A percentile compares a stretch with the other conserved stretches of the same genome.
Conservation (phyloP, 306 rosid genomes). For the Sicyos baderoa region DNA sequence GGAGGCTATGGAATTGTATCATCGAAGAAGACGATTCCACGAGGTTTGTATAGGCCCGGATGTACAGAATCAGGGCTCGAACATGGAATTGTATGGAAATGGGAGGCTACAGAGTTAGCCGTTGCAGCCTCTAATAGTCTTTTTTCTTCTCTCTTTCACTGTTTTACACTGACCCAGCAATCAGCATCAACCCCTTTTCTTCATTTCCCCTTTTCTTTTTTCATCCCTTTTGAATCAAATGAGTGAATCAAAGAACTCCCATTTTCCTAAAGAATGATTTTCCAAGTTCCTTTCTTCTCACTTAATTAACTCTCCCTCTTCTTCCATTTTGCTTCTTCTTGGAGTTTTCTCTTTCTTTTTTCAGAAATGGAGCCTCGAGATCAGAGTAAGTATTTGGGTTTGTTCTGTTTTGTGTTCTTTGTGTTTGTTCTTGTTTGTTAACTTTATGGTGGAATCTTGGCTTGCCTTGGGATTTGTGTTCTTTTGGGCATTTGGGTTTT, state of each 20-base stretch:
- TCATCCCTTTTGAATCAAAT: not conserved
- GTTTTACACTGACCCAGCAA: too few species aligned
- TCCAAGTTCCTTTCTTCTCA: not conserved
- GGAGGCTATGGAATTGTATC: too few species aligned
- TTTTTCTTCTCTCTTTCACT: not conserved
- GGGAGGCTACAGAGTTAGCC: conserved; percentile 1
- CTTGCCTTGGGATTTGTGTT: not conserved
- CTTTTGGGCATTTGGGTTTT: not conserved
- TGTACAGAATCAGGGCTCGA: too few species aligned
- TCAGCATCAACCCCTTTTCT: too few species aligned
- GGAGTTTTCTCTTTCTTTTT: not conserved
- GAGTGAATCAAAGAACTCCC: not conserved
- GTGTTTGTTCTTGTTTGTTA: not conserved
- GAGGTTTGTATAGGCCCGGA: too few species aligned
- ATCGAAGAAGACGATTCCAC: too few species aligned
- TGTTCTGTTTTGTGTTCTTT: not conserved
- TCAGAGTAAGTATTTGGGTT: conserved; percentile 4
- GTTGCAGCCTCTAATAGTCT: not conserved
- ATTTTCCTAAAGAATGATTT: not conserved
- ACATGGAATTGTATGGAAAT: not conserved
- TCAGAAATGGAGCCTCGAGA: conserved; percentile 13
- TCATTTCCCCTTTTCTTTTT: not conserved
- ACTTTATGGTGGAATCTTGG: not conserved
- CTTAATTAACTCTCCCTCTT: not conserved
- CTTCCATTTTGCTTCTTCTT: not conserved